Conservation (phyloP, 345 rosid genomes). For the Psidium guajava region DNA sequence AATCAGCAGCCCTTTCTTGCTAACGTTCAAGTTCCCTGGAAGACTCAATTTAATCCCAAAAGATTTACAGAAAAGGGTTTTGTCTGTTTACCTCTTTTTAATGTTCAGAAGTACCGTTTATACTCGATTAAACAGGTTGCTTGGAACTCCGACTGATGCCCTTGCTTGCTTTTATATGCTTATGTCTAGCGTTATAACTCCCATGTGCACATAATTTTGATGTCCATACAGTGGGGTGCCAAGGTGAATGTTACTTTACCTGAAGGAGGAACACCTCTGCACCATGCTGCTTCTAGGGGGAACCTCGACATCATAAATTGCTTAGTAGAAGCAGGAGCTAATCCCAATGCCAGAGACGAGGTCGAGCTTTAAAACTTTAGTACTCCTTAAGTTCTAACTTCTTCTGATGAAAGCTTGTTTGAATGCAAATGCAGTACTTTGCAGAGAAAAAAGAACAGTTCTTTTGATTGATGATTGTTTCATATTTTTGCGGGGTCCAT, state of each 20-base stretch:
- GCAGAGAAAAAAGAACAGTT: not conserved
- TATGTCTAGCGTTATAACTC: not conserved
- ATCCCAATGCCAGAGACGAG: constrained; percentile 64
- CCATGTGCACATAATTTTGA: not conserved
- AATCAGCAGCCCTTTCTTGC: not conserved
- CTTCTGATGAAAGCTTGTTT: not conserved
- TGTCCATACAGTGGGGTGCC: constrained; percentile 57
- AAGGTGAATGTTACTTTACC: constrained; percentile 47
- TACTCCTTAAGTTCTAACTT: not conserved
- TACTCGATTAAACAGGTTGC: not conserved
- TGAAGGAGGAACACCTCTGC: constrained; percentile 88
- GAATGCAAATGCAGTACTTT: not conserved
- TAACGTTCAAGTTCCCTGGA: not conserved
- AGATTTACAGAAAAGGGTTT: not conserved
- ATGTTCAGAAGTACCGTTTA: not conserved
- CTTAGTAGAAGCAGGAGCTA: constrained; percentile 75
- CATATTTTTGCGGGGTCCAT: not conserved
- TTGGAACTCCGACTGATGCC: not conserved
- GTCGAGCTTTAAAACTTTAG: constrained; percentile 8
- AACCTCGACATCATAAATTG: constrained; percentile 42
- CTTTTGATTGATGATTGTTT: not conserved
- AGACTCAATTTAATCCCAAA: not conserved
- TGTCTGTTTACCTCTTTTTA: not conserved
- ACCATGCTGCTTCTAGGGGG: constrained; percentile 71
- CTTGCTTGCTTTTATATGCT: not conserved